Percentiles rank a stretch among this genome's conserved stretches.
Evolutionary conservation across 768 basidiomycete genomes (phyloP).

Genomic region (Leccinum fibrillosum): DNA sequence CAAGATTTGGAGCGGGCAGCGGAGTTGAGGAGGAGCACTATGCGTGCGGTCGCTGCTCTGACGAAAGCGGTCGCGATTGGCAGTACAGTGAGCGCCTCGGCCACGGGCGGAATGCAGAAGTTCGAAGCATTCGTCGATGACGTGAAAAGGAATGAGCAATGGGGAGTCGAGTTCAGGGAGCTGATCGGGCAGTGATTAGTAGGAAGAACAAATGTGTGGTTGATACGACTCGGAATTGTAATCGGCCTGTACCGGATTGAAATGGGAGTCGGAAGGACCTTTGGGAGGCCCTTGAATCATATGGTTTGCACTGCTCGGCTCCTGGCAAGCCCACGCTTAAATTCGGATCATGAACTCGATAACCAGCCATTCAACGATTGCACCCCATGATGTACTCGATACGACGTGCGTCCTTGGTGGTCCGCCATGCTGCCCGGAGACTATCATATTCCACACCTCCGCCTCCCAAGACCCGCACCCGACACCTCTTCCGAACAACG

Average conservation of each 20-base stretch:
- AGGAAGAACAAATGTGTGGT: not conserved
- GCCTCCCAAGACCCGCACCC: slow-evolving; percentile 1
- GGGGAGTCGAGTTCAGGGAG: slow-evolving; percentile 60
- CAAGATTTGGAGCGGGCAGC: slow-evolving; percentile 85
- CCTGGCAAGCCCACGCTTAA: not conserved
- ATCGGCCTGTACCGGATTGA: not conserved
- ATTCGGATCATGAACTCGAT: not conserved
- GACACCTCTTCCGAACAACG: slow-evolving; percentile 8
- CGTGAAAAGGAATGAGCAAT: slow-evolving; percentile 59
- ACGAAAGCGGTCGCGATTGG: slow-evolving; percentile 66
- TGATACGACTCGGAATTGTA: not conserved
- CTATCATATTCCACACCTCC: slow-evolving; percentile 2
- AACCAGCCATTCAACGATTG: not conserved
- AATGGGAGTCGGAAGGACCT: slow-evolving; percentile 15
- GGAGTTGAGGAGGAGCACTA: slow-evolving; percentile 87
- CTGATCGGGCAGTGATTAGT: slow-evolving; percentile 24
- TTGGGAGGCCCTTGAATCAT: not conserved
- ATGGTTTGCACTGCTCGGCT: not conserved
- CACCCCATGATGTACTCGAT: slow-evolving; percentile 8
- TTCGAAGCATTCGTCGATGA: slow-evolving; percentile 83
- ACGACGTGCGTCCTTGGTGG: slow-evolving; percentile 7
- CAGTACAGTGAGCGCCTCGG: slow-evolving; percentile 41
- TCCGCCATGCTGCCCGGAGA: slow-evolving; percentile 2
- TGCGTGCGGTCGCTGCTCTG: slow-evolving; percentile 84
- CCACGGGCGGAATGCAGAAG: slow-evolving; percentile 34